Evolutionary conservation across 23 red algal genomes (phyloP).

Genomic region (Agarophyton chilense): DNA sequence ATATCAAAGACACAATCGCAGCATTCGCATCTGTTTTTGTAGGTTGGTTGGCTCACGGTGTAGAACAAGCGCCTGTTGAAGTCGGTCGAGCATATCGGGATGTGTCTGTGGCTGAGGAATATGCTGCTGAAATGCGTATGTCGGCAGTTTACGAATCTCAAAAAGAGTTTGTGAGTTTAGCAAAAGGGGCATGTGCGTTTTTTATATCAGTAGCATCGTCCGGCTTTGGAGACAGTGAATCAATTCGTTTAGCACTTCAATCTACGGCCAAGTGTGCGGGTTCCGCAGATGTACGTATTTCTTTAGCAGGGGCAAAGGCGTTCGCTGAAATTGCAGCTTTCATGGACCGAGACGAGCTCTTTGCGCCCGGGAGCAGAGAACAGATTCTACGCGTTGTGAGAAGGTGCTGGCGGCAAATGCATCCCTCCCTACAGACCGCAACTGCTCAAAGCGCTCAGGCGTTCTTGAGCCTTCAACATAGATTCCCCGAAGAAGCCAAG

Average conservation of each 20-base stretch:
- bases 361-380: constrained; percentile 25
- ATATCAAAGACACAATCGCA: constrained; percentile 40
- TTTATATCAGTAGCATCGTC: constrained; percentile 28
- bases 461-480: constrained; percentile 49
- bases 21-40: constrained; percentile 71
- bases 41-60: constrained; percentile 63
- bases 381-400: constrained; percentile 53
- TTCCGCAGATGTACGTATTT: constrained; percentile 64
- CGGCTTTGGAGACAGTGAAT: constrained; percentile 30
- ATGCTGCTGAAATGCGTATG: constrained; percentile 57
- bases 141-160: constrained; percentile 45
- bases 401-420: constrained; percentile 67
- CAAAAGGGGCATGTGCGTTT: constrained; percentile 61
- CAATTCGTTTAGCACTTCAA: constrained; percentile 41
- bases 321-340: constrained; percentile 43
- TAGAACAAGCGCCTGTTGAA: constrained; percentile 46
- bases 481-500: constrained; percentile 61
- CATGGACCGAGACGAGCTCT: constrained; percentile 21
- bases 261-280: constrained; percentile 58
- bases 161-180: constrained; percentile 46
- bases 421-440: constrained; percentile 67
- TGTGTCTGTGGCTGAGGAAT: constrained; percentile 52
- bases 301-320: constrained; percentile 59
- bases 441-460: constrained; percentile 71
- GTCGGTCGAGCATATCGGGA: constrained; percentile 43